phyloP scores from a whole-genome alignment of 805 yeast species.

The Kuraishia floccosa region DNA sequence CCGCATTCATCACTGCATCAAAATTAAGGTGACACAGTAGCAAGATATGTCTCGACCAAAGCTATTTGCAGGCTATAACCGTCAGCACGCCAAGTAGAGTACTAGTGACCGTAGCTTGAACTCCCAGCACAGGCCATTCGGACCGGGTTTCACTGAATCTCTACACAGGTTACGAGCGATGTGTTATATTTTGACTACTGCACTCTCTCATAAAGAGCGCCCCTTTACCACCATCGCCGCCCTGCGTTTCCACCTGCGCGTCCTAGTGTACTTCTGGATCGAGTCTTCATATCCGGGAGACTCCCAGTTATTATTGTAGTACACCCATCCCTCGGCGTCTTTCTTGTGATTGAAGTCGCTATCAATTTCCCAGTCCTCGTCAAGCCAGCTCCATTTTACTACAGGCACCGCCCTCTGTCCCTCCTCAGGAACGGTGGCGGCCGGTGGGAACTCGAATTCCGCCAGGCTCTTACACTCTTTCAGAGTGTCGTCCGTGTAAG shows the following conservation, averaged over 20 bases:
- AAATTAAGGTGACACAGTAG: too few species aligned
- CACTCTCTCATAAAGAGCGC: neutral
- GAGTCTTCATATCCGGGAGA: constrained; percentile 28
- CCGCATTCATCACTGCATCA: too few species aligned
- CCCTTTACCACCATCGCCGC: constrained; percentile 17
- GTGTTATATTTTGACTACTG: neutral
- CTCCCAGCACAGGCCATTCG: too few species aligned
- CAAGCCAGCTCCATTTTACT: constrained; percentile 55
- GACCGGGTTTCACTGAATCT: too few species aligned
- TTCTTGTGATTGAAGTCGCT: constrained; percentile 23
- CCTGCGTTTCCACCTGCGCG: constrained; percentile 37
- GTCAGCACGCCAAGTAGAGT: too few species aligned
- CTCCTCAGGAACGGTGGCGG: constrained; percentile 8
- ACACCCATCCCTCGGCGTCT: constrained; percentile 40
- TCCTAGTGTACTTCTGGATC: constrained; percentile 36
- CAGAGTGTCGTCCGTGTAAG: constrained; percentile 31
- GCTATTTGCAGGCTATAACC: too few species aligned
- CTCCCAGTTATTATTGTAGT: constrained; percentile 41
- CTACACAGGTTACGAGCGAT: too few species aligned
- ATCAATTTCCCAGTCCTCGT: constrained; percentile 38
- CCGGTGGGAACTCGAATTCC: constrained; percentile 32
- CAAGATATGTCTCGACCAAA: too few species aligned
- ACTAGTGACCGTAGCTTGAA: too few species aligned
- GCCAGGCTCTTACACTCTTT: constrained; percentile 17
- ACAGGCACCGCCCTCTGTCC: too few species aligned